phyloP scores from a whole-genome alignment of 2,329 filamentous ascomycete species.

The Allantophomopsis lycopodina region DNA sequence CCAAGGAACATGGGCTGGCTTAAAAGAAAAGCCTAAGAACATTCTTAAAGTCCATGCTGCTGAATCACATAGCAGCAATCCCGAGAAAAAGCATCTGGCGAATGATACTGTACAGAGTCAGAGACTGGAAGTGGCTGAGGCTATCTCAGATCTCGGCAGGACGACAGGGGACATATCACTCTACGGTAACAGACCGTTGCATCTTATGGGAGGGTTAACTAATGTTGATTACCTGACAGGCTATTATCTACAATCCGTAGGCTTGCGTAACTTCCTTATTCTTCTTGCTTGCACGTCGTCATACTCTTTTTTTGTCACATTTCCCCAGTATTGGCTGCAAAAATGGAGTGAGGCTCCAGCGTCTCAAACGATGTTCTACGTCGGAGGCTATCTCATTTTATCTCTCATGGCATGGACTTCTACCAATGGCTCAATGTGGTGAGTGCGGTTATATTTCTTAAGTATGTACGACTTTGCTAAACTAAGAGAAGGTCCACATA shows the following conservation, averaged over 20 bases:
- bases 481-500: constrained; percentile 17
- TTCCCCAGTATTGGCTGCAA: neutral
- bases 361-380: constrained; percentile 16
- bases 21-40: constrained; percentile 4
- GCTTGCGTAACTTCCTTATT: neutral
- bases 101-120: neutral
- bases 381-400: constrained; percentile 21
- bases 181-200: neutral
- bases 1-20: constrained; percentile 20
- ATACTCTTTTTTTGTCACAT: neutral
- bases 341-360: constrained; percentile 1
- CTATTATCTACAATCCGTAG: neutral
- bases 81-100: neutral
- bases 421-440: constrained; percentile 23
- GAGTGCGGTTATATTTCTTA: constrained; percentile 8
- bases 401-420: constrained; percentile 21
- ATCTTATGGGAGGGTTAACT: too few species aligned
- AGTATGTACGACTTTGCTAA: neutral
- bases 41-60: constrained; percentile 8
- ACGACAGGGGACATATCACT: neutral
- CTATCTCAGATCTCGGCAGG: neutral
- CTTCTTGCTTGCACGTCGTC: neutral
- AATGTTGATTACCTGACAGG: neutral
- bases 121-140: neutral
- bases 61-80: neutral